Conservation (phyloP, 345 rosid genomes). For the Ricinus communis region DNA sequence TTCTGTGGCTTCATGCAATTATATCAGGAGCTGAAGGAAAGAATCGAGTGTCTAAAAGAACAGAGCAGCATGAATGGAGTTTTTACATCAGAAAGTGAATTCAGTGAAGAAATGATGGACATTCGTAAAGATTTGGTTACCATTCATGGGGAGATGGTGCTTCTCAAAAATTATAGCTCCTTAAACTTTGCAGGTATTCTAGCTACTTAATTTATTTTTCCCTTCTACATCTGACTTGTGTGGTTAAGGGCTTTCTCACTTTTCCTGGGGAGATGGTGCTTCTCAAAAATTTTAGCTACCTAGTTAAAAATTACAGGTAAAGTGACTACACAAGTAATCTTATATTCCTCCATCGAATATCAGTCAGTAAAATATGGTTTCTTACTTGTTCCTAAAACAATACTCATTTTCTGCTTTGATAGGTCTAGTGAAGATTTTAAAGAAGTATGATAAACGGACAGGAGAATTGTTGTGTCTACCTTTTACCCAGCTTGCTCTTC, state of each 20-base stretch:
- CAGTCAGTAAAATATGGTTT: neutral
- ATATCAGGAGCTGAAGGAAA: constrained; percentile 75
- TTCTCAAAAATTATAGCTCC: constrained; percentile 86
- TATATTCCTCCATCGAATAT: neutral
- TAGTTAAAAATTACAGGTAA: neutral
- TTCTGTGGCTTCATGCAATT: constrained; percentile 2
- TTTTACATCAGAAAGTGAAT: constrained; percentile 60
- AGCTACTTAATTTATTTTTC: constrained; percentile 7
- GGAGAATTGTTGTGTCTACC: constrained; percentile 77
- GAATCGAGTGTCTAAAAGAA: constrained; percentile 65
- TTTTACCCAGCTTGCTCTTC: constrained; percentile 74
- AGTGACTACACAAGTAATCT: neutral
- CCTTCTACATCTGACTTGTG: neutral
- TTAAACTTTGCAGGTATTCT: constrained; percentile 79
- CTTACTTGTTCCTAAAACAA: constrained; percentile 17
- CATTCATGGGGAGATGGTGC: constrained; percentile 96
- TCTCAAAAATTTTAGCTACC: constrained; percentile 7
- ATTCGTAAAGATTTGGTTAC: constrained; percentile 84
- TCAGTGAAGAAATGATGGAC: constrained; percentile 91
- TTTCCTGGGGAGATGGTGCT: constrained; percentile 9
- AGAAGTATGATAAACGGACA: constrained; percentile 88
- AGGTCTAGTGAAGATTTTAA: constrained; percentile 85
- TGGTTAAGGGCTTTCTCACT: constrained; percentile 12
- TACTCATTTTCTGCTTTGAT: constrained; percentile 9
- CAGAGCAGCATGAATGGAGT: constrained; percentile 50